Conservation (phyloP, 164 flowering plant genomes). For the Magnolia kwangsiensis region DNA sequence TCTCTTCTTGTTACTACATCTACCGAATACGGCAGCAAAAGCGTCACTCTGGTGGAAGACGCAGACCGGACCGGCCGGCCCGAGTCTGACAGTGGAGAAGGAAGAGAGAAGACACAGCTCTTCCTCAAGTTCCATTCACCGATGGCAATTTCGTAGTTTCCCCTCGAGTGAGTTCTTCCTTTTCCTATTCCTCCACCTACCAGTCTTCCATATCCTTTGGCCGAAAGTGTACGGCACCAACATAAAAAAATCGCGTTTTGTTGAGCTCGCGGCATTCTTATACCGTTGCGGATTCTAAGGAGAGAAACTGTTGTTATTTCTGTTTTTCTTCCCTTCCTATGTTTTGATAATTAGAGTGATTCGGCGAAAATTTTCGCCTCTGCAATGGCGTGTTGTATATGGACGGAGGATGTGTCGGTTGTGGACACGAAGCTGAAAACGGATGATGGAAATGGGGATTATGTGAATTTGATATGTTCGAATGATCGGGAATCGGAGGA, state of each 20-base stretch:
- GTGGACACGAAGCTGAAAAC: constrained; percentile 36
- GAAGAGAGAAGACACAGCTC: neutral
- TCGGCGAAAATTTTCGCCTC: neutral
- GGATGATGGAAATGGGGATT: constrained; percentile 20
- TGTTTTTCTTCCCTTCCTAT: neutral
- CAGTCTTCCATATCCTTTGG: neutral
- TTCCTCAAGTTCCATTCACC: neutral
- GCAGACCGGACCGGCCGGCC: neutral
- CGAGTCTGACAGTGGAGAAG: neutral
- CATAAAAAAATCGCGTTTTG: neutral
- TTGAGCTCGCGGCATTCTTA: neutral
- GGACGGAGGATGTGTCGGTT: constrained; percentile 24
- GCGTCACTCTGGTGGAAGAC: too few relatives aligned
- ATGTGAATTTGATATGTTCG: constrained; percentile 15
- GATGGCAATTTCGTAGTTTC: neutral
- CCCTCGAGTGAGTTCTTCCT: neutral
- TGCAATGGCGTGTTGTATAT: constrained; percentile 8
- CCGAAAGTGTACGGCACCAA: neutral
- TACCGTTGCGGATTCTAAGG: neutral
- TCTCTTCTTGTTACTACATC: too few relatives aligned
- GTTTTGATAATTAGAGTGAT: neutral
- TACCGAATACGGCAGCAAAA: too few relatives aligned
- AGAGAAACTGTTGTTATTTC: neutral
- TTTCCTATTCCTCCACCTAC: neutral
- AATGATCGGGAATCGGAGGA: constrained; percentile 5